Evolutionary conservation across 1,284 basidiomycete species (phyloP), one percentile per base, ranked within the genome.

Genomic region (Schizopora paradoxa): DNA sequence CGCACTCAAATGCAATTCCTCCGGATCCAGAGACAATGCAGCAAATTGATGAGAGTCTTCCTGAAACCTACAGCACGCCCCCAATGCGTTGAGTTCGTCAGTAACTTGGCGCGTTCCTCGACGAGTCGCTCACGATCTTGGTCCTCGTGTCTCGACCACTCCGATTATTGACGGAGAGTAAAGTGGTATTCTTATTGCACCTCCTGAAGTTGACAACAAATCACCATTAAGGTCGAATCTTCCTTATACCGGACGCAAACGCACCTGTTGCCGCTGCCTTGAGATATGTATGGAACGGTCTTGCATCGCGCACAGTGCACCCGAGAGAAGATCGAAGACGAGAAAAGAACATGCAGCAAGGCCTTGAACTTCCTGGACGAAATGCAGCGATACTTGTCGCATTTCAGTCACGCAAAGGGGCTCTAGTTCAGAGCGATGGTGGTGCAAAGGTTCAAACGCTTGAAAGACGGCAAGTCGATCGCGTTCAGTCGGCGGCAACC

Each of bases 1-100:
- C 38, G 86, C 66, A 52, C 75, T 82, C 23, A 72, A 55, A 41
- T 71, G 72, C 5, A 95, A 72, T 59, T 92, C 90, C 45, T 78
- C 73, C 8, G 83, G 79, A 48, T 86, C 73, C 16, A 94, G 61
- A 14, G 82, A 78, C 22, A 95, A 69, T 0, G 87, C 78, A 10
- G 81, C 76, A 55, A 86, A 86, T 6, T 82, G 70, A 55, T 86
- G 79, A 51, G 86, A 86, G 61, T 95, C 91, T 65, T 94, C 91
- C 62, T 93, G 91, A 53, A 91, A 64, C 19, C 72, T 77, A 52
- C 41, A 27, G 21, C 36, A 45, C 11, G 18, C n/a, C 7, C n/a
- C 25, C 18, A 26, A 35, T 37, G 43, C n/a, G n/a, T n/a, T n/a
- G n/a, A n/a, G n/a, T n/a, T n/a, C n/a, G n/a, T n/a, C n/a, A n/a